phyloP scores from a whole-genome alignment of 129 eudicot genomes.

The Tagetes patula region DNA sequence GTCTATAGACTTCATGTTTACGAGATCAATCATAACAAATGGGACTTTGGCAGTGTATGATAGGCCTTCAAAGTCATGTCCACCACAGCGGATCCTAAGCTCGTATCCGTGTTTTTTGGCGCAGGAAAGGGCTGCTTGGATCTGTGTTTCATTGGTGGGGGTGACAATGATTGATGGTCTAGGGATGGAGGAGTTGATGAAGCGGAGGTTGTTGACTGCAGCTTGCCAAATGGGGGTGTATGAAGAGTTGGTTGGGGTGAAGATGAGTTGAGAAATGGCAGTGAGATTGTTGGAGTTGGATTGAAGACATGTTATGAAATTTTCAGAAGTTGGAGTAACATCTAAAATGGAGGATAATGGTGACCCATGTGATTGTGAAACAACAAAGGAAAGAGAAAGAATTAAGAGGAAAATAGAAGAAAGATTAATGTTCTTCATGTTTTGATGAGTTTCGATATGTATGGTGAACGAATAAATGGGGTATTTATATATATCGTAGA shows the following conservation, averaged over 20 bases:
- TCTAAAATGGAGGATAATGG: background rate
- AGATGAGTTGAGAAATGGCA: background rate
- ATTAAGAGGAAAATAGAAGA: background rate
- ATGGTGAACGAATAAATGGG: too few relatives aligned
- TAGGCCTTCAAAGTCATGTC: slow-evolving; percentile 14
- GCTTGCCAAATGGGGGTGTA: slow-evolving; percentile 9
- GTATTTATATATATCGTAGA: too few relatives aligned
- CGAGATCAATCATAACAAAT: too few relatives aligned
- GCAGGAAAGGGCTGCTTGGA: slow-evolving; percentile 12
- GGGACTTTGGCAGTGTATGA: slow-evolving; percentile 18
- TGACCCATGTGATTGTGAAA: background rate
- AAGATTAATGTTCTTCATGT: too few relatives aligned
- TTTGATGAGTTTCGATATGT: too few relatives aligned
- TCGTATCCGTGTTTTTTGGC: background rate
- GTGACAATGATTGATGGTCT: slow-evolving; percentile 9
- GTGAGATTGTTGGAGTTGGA: background rate
- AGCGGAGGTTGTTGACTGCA: background rate
- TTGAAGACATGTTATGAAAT: background rate
- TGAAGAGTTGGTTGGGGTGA: background rate
- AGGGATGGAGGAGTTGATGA: background rate
- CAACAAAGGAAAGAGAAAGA: background rate
- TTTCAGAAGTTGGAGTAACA: background rate
- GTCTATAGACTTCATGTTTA: background rate
- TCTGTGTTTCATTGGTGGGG: background rate
- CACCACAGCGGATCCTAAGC: slow-evolving; percentile 4